Evolutionary conservation across 306 rosid species (phyloP).

Genomic region (Parietaria judaica): DNA sequence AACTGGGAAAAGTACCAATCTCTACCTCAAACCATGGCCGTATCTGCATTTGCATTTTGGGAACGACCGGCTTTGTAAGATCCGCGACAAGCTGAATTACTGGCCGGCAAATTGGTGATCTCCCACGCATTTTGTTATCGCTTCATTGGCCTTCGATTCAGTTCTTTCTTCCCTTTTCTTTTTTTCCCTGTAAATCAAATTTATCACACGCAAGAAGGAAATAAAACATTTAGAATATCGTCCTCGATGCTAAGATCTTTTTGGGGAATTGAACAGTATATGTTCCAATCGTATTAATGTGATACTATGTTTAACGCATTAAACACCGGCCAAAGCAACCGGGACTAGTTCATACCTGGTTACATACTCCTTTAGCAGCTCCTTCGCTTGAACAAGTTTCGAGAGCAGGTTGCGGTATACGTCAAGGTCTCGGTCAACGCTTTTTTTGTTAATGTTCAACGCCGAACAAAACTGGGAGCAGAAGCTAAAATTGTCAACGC

Average conservation of each 20-base stretch:
- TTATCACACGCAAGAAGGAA: conserved; percentile 20
- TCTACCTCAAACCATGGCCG: conserved; percentile 22
- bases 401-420: conserved; percentile 93
- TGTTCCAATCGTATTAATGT: conserved; percentile 9
- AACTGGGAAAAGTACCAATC: conserved; percentile 25
- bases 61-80: conserved; percentile 2
- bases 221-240: neutral
- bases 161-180: conserved; percentile 80
- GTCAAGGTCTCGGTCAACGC: conserved; percentile 96
- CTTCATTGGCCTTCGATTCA: conserved; percentile 67
- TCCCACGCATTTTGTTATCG: conserved; percentile 63
- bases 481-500: conserved; percentile 16
- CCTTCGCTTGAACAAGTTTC: conserved; percentile 95
- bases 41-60: conserved; percentile 11
- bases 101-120: conserved; percentile 34
- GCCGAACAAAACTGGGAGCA: conserved; percentile 67
- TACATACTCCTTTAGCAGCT: conserved; percentile 83
- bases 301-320: neutral
- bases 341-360: conserved; percentile 55
- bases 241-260: neutral
- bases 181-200: conserved; percentile 74
- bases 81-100: conserved; percentile 9
- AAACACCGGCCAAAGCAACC: neutral
- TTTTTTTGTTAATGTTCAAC: conserved; percentile 64
- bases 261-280: conserved; percentile 1